These are phyloP conservation scores for Zizania latifolia DNA, from an alignment of 176 grass and related monocot species.

Conservation along the genomic window DNA sequence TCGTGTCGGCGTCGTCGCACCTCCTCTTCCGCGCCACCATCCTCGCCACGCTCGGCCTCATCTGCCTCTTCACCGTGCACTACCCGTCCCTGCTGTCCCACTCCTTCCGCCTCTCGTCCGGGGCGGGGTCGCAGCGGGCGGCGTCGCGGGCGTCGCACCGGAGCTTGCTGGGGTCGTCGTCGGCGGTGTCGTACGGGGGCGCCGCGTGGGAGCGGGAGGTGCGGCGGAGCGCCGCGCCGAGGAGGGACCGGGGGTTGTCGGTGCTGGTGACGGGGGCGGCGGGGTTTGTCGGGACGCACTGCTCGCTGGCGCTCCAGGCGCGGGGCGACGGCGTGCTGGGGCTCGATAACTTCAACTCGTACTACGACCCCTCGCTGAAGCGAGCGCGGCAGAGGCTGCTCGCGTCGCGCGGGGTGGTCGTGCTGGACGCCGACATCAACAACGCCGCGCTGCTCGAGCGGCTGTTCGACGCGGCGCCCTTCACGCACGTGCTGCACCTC, in stretches of 20 bases:
- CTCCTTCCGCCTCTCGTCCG: slow-evolving; percentile 44
- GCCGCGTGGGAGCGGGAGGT: slow-evolving; percentile 51
- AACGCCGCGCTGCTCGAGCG: slow-evolving; percentile 48
- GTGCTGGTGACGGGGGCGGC: slow-evolving; percentile 82
- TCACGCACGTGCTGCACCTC: slow-evolving; percentile 95
- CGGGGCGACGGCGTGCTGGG: slow-evolving; percentile 90
- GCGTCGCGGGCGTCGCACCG: slow-evolving; percentile 42
- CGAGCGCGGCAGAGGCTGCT: slow-evolving; percentile 73
- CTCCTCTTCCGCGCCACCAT: slow-evolving; percentile 67
- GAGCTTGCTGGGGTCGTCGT: slow-evolving; percentile 46
- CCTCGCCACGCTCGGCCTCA: slow-evolving; percentile 61
- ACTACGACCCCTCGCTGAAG: slow-evolving; percentile 84
- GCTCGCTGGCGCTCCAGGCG: slow-evolving; percentile 59
- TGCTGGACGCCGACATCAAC: slow-evolving; percentile 83
- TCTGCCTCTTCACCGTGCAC: slow-evolving; percentile 67
- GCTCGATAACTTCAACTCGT: slow-evolving; percentile 92
- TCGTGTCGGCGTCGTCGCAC: slow-evolving; percentile 51
- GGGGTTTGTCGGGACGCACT: slow-evolving; percentile 83
- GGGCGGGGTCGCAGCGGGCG: neutral
- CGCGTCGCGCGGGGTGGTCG: slow-evolving; percentile 40
- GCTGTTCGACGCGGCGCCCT: slow-evolving; percentile 45
- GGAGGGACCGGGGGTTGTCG: slow-evolving; percentile 40
- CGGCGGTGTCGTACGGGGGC: slow-evolving; percentile 26
- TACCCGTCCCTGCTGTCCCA: slow-evolving; percentile 69
- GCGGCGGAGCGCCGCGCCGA: slow-evolving; percentile 45